A percentile compares a stretch with the other conserved stretches of the same genome.
phyloP scores from a whole-genome alignment of 108 stramenopile species.

The Fragilariopsis cylindrus region DNA sequence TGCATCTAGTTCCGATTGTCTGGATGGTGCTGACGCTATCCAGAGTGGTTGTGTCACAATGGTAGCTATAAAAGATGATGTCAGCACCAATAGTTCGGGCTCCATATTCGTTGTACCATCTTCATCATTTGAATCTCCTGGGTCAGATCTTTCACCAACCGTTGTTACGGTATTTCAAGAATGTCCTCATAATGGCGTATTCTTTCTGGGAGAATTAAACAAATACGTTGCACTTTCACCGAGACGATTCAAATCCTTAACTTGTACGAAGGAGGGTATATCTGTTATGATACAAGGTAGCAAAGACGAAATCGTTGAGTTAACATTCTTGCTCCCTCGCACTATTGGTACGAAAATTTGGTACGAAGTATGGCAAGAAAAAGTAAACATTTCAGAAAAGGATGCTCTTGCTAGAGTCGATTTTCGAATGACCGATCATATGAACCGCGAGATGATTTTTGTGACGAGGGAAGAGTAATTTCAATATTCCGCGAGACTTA shows the following conservation, averaged over 20 bases:
- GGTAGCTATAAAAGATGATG: background rate
- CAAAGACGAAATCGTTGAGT: slow-evolving; percentile 16
- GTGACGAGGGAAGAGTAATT: too few relatives aligned
- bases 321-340: slow-evolving; percentile 21
- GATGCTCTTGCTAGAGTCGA: too few relatives aligned
- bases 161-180: slow-evolving; percentile 20
- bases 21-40: slow-evolving; percentile 9
- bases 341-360: background rate
- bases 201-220: slow-evolving; percentile 35
- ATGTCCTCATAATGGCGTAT: slow-evolving; percentile 18
- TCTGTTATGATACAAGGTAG: slow-evolving; percentile 11
- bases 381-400: background rate
- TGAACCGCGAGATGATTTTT: too few relatives aligned
- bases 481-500: too few relatives aligned
- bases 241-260: slow-evolving; percentile 21
- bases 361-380: slow-evolving; percentile 4
- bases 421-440: too few relatives aligned
- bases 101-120: slow-evolving; percentile 9
- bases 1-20: background rate
- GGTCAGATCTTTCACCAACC: slow-evolving; percentile 21
- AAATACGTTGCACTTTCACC: slow-evolving; percentile 42
- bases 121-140: background rate
- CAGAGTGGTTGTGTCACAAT: background rate
- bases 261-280: slow-evolving; percentile 18
- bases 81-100: background rate